phyloP scores from a whole-genome alignment of 2,329 filamentous ascomycete species.

The Neospermospora avenae region DNA sequence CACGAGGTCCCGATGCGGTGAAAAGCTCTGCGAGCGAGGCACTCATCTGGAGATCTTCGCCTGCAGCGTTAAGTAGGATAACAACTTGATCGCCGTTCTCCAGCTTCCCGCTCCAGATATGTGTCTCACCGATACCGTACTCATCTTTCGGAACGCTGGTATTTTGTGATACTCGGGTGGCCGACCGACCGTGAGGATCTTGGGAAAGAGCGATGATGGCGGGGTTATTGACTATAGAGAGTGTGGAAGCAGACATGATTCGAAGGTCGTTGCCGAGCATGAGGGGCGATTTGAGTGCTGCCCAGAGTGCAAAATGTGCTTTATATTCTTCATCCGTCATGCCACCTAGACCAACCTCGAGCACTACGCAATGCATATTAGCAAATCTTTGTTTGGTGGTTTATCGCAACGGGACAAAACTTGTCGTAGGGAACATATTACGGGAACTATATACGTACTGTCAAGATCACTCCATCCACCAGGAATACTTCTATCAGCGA shows the following conservation, averaged over 20 bases:
- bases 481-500: constrained; percentile 16
- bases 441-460: neutral
- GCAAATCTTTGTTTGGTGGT: too few relatives aligned
- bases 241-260: constrained; percentile 13
- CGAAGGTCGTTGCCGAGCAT: constrained; percentile 27
- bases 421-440: too few relatives aligned
- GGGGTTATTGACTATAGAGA: constrained; percentile 26
- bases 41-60: constrained; percentile 42
- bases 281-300: constrained; percentile 23
- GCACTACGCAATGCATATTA: neutral
- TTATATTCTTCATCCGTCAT: constrained; percentile 27
- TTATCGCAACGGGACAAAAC: too few relatives aligned
- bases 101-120: constrained; percentile 46
- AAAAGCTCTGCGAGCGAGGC: constrained; percentile 50
- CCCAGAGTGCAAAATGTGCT: constrained; percentile 29
- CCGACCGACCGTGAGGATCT: constrained; percentile 31
- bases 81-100: constrained; percentile 42
- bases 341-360: constrained; percentile 24
- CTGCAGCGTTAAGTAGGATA: constrained; percentile 46
- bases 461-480: constrained; percentile 26
- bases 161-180: constrained; percentile 35
- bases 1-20: constrained; percentile 38
- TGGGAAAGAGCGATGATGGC: constrained; percentile 39
- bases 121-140: constrained; percentile 43
- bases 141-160: constrained; percentile 40